phyloP scores from a whole-genome alignment of 495 filamentous ascomycete genomes.

The Hypoxylon rickii region DNA sequence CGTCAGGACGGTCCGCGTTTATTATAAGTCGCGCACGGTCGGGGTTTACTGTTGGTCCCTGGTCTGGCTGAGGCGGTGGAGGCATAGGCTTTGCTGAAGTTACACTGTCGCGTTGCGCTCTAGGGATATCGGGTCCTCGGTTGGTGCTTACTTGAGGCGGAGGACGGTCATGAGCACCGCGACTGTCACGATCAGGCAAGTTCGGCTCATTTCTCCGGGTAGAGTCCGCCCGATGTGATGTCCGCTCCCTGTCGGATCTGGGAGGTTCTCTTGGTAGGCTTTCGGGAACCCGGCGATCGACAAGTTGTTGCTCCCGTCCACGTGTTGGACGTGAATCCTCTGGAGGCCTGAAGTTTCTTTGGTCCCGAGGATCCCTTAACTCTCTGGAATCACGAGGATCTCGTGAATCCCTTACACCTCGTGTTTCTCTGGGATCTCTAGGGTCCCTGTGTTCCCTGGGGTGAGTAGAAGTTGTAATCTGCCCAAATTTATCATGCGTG shows the following conservation, averaged over 20 bases:
- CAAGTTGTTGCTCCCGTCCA: slow-evolving; percentile 29
- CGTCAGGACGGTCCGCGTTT: slow-evolving; percentile 44
- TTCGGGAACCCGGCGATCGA: slow-evolving; percentile 39
- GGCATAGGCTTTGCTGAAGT: slow-evolving; percentile 35
- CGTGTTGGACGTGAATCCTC: slow-evolving; percentile 41
- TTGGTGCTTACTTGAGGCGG: slow-evolving; percentile 16
- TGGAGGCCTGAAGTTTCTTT: slow-evolving; percentile 37
- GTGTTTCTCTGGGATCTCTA: slow-evolving; percentile 41
- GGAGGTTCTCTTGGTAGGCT: slow-evolving; percentile 30
- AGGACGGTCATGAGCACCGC: slow-evolving; percentile 42
- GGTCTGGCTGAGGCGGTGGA: slow-evolving; percentile 41
- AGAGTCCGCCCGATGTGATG: slow-evolving; percentile 42
- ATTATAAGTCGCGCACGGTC: slow-evolving; percentile 49
- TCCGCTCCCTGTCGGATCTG: slow-evolving; percentile 39
- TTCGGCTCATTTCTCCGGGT: slow-evolving; percentile 39
- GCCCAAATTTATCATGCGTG: slow-evolving; percentile 44
- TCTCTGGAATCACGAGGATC: slow-evolving; percentile 47
- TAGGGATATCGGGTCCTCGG: slow-evolving; percentile 39
- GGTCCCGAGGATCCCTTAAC: slow-evolving; percentile 38
- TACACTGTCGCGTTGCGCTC: slow-evolving; percentile 39
- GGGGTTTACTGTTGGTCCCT: slow-evolving; percentile 50
- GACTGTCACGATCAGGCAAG: slow-evolving; percentile 45
- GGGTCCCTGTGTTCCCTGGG: slow-evolving; percentile 41
- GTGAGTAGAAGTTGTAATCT: slow-evolving; percentile 41
- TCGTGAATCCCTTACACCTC: slow-evolving; percentile 31